phyloP scores from a whole-genome alignment of 169 alveolate genomes.

The Babesia ovata region DNA sequence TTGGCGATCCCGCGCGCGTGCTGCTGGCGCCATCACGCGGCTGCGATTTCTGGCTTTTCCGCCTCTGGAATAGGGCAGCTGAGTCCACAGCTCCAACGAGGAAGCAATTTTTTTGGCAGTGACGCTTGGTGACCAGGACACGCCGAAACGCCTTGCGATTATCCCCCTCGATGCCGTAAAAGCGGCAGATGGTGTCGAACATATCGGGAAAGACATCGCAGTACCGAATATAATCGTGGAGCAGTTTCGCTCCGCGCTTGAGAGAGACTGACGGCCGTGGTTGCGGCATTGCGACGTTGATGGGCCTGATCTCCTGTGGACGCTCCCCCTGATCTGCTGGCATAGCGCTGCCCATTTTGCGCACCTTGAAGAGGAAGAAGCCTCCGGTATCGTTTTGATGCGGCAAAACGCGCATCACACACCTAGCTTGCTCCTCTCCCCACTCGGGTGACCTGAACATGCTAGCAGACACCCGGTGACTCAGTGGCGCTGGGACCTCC shows the following conservation, averaged over 20 bases:
- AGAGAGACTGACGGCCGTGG: not conserved
- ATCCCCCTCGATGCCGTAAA: constrained; percentile 40
- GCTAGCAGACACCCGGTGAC: constrained; percentile 54
- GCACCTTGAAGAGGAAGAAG: constrained; percentile 85
- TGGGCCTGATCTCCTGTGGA: constrained; percentile 3
- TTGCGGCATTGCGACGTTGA: not conserved
- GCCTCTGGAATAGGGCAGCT: constrained; percentile 23
- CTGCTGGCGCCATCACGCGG: not conserved
- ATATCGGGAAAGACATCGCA: constrained; percentile 18
- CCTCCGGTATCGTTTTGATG: constrained; percentile 95
- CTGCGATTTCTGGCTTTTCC: constrained; percentile 8
- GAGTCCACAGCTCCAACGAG: constrained; percentile 8
- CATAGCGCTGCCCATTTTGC: not conserved
- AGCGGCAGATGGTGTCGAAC: constrained; percentile 15
- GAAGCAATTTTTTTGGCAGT: constrained; percentile 7
- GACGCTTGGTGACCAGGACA: constrained; percentile 31
- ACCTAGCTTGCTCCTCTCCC: constrained; percentile 37
- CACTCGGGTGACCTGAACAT: constrained; percentile 63
- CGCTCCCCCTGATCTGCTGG: not conserved
- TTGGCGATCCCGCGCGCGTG: not conserved
- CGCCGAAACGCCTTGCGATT: not conserved
- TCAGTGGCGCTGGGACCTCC: constrained; percentile 66
- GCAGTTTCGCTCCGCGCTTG: constrained; percentile 48
- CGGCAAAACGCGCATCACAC: constrained; percentile 91
- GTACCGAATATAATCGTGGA: constrained; percentile 44